A percentile compares a stretch with the other conserved stretches of the same genome.
Evolutionary conservation across 371 early-diverging fungal species (phyloP).

Genomic region (Lichtheimia corymbifera): DNA sequence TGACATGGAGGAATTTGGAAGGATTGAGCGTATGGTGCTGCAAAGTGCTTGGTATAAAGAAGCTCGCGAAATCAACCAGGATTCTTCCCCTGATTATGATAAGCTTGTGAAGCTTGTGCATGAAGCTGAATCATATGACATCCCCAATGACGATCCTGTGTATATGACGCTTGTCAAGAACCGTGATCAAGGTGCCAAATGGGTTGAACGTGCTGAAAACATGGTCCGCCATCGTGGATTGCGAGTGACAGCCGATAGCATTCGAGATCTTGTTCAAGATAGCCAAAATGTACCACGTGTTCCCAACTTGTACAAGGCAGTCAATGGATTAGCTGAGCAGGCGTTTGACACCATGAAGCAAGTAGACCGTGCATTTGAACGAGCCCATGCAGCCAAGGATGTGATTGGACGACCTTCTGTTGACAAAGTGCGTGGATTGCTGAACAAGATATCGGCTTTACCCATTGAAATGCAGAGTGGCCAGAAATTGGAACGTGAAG

Average conservation of each 20-base stretch:
- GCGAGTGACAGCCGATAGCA: slow-evolving; percentile 57
- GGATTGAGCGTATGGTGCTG: slow-evolving; percentile 9
- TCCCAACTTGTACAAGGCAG: slow-evolving; percentile 10
- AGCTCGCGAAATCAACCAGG: slow-evolving; percentile 7
- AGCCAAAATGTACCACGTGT: slow-evolving; percentile 11
- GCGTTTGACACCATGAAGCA: slow-evolving; percentile 10
- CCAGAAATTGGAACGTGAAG: slow-evolving; percentile 9
- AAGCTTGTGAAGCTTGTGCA: slow-evolving; percentile 12
- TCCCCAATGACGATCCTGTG: slow-evolving; percentile 3
- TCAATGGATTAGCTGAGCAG: slow-evolving; percentile 12
- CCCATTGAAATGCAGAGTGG: slow-evolving; percentile 11
- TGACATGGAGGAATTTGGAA: slow-evolving; percentile 18
- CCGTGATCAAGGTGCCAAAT: slow-evolving; percentile 7
- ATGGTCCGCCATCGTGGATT: slow-evolving; percentile 34
- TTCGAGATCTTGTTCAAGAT: slow-evolving; percentile 67
- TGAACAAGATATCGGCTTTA: slow-evolving; percentile 12
- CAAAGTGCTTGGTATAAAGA: slow-evolving; percentile 15
- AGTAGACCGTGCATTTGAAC: slow-evolving; percentile 4
- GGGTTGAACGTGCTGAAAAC: slow-evolving; percentile 19
- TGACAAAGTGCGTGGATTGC: slow-evolving; percentile 6
- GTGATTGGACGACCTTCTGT: slow-evolving; percentile 13
- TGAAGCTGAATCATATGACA: slow-evolving; percentile 7
- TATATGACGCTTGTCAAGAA: slow-evolving; percentile 8
- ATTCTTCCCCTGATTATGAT: slow-evolving; percentile 6
- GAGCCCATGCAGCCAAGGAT: neutral